Evolutionary conservation across 192 early-diverging fungal genomes (phyloP), one percentile per base, ranked within the genome.

Genomic region (Funneliformis mosseae): DNA sequence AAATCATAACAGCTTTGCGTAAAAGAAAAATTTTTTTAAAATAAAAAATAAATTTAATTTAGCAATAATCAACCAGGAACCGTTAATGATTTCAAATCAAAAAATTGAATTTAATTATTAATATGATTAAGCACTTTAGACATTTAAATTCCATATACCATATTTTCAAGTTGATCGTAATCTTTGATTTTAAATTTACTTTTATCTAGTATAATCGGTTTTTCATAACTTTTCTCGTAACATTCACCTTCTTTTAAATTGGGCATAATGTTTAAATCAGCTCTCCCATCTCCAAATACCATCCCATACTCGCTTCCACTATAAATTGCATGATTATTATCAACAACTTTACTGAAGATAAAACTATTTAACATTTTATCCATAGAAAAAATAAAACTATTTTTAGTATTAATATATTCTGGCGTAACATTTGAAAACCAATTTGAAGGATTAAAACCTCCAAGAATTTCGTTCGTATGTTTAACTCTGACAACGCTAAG

Each of bases 361-460:
- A 33, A 33, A 16, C 16, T 66, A n/a, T 3, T 3, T 12, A 16
- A 11, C 5, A 10, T 66, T 38, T 38, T 25, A 4, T 66, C 64
- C 28, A 66, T 33, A 38, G 64, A 66, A 38, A 66, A 66, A 28
- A 66, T 66, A 66, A 66, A 66, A 66, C 64, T 28, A 33, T 66
- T 4, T 2, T 38, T 38, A 28, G 64, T 66, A 16, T 25, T 11
- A 8, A 8, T 25, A 38, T n/a, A 5, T 16, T 66, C 28, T n/a
- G n/a, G n/a, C n/a, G n/a, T n/a, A n/a, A 14, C 16, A 38, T 28
- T 66, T 46, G 69, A 28, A 38, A 48, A 18, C 81, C 81, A 83
- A 61, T 67, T 38, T 74, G 62, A 59, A 39, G 81, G 70, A 66
- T 83, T 83, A 67, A 55, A 83, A 12, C 81, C 81, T 1, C 81